Percentiles rank a stretch among this genome's conserved stretches.
phyloP scores from a whole-genome alignment of 2,329 filamentous ascomycete genomes.

The Aureobasidium sp. region DNA sequence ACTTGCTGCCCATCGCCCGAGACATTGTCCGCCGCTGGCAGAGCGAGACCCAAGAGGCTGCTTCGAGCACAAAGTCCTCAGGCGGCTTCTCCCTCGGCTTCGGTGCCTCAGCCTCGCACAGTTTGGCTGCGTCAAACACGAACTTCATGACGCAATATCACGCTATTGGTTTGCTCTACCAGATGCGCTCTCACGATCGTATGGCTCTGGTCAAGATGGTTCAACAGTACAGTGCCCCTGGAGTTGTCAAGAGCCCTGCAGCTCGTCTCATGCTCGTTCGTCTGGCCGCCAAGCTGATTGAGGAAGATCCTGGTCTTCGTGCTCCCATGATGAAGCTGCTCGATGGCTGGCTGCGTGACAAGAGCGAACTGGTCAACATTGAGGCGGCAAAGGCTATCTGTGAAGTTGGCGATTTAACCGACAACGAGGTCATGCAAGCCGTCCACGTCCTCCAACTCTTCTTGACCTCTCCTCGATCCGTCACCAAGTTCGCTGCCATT shows the following conservation, averaged over 20 bases:
- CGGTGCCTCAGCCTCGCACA: conserved; percentile 66
- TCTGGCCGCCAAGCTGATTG: conserved; percentile 84
- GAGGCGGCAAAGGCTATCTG: conserved; percentile 98
- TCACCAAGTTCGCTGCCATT: conserved; percentile 96
- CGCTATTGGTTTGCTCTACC: conserved; percentile 92
- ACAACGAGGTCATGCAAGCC: conserved; percentile 83
- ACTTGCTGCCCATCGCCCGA: conserved; percentile 89
- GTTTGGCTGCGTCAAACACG: conserved; percentile 67
- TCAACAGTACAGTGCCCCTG: conserved; percentile 91
- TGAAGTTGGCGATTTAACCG: conserved; percentile 86
- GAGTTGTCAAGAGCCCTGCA: conserved; percentile 89
- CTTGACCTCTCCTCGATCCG: conserved; percentile 87
- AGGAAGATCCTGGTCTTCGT: conserved; percentile 80
- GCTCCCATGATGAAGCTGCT: conserved; percentile 97
- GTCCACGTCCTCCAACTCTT: conserved; percentile 95
- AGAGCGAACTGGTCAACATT: conserved; percentile 99
- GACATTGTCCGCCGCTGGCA: conserved; percentile 97
- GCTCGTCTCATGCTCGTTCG: conserved; percentile 89
- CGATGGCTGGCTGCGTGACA: conserved; percentile 93
- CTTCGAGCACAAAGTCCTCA: conserved; percentile 79
- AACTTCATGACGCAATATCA: conserved; percentile 99
- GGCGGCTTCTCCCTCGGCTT: conserved; percentile 89
- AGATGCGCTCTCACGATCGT: conserved; percentile 94
- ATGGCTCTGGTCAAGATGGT: conserved; percentile 99
- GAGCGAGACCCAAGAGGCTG: conserved; percentile 95